A percentile compares a stretch with the other conserved stretches of the same genome.
phyloP scores from a whole-genome alignment of 805 yeast species.

The Metschnikowia peoriensis region DNA sequence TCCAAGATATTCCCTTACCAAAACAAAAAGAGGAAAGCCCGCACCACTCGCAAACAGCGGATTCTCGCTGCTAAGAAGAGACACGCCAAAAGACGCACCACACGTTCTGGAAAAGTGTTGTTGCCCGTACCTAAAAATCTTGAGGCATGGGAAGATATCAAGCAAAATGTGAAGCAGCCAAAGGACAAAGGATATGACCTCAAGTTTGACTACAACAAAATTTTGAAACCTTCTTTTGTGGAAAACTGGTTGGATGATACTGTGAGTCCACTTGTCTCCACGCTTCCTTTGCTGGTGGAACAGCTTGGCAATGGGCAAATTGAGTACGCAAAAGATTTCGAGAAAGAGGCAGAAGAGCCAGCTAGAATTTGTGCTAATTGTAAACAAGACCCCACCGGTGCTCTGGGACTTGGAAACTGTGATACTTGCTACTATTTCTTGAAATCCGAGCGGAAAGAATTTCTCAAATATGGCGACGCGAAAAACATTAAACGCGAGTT shows the following conservation, averaged over 20 bases:
- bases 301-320: not conserved
- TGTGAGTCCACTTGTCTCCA: not conserved
- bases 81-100: not conserved
- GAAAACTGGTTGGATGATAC: not conserved
- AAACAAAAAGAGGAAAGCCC: not conserved
- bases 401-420: not conserved
- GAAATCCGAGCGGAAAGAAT: not conserved
- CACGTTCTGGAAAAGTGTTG: not conserved
- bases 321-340: not conserved
- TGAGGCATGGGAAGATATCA: not conserved
- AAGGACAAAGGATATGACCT: not conserved
- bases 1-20: not conserved
- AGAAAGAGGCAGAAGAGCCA: not conserved
- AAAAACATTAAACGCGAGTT: not conserved
- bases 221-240: not conserved
- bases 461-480: not conserved
- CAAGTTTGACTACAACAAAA: not conserved
- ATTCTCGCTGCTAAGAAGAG: not conserved
- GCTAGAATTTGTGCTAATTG: not conserved
- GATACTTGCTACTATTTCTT: not conserved
- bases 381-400: not conserved
- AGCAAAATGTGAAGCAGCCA: not conserved
- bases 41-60: not conserved
- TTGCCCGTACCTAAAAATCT: not conserved
- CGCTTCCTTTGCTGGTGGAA: not conserved